A percentile compares a stretch with the other conserved stretches of the same genome.
Conservation (phyloP, 495 filamentous ascomycete species). For the Bacidia rubella region DNA sequence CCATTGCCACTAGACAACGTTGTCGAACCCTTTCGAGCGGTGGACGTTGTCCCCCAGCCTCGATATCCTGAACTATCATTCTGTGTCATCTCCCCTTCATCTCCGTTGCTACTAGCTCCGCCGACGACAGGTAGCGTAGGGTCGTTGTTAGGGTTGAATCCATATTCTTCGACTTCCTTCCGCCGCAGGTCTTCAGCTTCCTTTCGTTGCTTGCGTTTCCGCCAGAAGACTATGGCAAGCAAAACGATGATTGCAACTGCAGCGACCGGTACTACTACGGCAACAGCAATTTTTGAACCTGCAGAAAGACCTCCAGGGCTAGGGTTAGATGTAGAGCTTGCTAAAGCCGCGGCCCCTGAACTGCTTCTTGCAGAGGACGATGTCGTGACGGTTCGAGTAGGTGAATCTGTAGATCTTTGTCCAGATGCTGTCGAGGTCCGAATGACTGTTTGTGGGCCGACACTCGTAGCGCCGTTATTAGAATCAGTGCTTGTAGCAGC, state of each 20-base stretch:
- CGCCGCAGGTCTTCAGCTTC: slow-evolving; percentile 73
- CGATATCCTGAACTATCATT: slow-evolving; percentile 68
- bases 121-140: slow-evolving; percentile 63
- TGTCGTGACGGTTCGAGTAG: slow-evolving; percentile 14
- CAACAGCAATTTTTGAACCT: slow-evolving; percentile 69
- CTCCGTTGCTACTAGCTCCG: slow-evolving; percentile 33
- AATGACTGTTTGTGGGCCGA: slow-evolving; percentile 4
- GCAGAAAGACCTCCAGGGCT: slow-evolving; percentile 38
- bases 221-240: slow-evolving; percentile 69
- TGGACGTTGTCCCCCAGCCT: slow-evolving; percentile 91
- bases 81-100: slow-evolving; percentile 51
- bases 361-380: slow-evolving; percentile 10
- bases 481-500: slow-evolving; percentile 23
- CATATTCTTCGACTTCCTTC: slow-evolving; percentile 93
- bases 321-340: slow-evolving; percentile 12
- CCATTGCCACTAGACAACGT: slow-evolving; percentile 69
- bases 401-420: slow-evolving; percentile 1
- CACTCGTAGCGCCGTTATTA: slow-evolving; percentile 3
- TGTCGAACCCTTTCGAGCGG: slow-evolving; percentile 69
- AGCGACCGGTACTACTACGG: slow-evolving; percentile 84
- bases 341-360: slow-evolving; percentile 12
- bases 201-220: slow-evolving; percentile 70
- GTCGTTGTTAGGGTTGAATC: slow-evolving; percentile 89
- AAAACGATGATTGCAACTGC: slow-evolving; percentile 73
- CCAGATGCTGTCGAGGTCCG: slow-evolving; percentile 20